phyloP scores from a whole-genome alignment of 768 basidiomycete genomes.

The Tulasnella sp. region DNA sequence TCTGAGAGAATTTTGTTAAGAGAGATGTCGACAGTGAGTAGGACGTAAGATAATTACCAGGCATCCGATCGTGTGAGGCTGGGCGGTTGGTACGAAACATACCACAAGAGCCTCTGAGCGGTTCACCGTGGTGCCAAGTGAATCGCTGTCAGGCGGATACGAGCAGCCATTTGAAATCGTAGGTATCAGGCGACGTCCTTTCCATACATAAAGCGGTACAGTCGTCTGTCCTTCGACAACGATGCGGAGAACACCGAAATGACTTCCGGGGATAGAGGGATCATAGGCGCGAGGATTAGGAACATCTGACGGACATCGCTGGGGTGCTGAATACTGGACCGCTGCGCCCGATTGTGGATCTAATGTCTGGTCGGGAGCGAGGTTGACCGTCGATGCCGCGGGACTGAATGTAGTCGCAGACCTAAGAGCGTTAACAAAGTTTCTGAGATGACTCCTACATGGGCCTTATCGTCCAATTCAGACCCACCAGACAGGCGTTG shows the following conservation, averaged over 20 bases:
- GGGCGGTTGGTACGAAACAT: background rate
- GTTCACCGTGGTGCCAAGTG: background rate
- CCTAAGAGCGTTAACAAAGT: background rate
- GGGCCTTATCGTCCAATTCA: background rate
- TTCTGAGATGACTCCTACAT: background rate
- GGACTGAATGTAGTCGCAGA: background rate
- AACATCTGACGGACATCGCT: background rate
- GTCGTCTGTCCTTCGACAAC: background rate
- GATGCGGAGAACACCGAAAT: background rate
- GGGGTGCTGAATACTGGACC: background rate
- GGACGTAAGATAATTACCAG: background rate
- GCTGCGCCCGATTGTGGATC: background rate
- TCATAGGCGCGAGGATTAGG: background rate
- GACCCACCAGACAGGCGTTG: background rate
- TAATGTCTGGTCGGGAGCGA: background rate
- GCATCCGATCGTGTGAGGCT: background rate
- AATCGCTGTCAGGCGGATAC: background rate
- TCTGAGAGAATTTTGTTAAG: background rate
- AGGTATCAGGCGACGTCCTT: background rate
- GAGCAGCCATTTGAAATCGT: no score
- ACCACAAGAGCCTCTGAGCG: background rate
- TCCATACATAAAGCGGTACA: background rate
- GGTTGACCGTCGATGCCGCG: background rate
- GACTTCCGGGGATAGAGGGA: background rate
- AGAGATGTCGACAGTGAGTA: background rate